These are phyloP conservation scores for Epichloe baconii DNA, from an alignment of 2,329 filamentous ascomycete species.

Conservation along the genomic window DNA sequence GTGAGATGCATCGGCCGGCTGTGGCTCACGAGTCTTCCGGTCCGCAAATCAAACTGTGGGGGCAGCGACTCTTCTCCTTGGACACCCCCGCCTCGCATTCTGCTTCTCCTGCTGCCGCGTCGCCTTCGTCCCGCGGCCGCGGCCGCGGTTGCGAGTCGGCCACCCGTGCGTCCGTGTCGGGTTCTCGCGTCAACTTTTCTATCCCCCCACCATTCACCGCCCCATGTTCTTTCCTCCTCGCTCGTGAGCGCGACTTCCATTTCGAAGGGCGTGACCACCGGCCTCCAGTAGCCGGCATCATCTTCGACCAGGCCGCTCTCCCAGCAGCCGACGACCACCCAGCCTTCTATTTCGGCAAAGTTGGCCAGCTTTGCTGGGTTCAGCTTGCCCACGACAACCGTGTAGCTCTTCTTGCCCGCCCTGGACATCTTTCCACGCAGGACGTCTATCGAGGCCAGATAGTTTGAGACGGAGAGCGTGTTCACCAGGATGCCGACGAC, in stretches of 20 bases:
- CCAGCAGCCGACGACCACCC: constrained; percentile 98
- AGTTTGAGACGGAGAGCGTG: constrained; percentile 84
- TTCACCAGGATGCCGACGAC: constrained; percentile 94
- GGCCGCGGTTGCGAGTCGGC: constrained; percentile 8
- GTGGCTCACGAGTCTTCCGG: constrained; percentile 67
- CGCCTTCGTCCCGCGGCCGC: background rate
- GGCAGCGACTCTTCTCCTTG: constrained; percentile 62
- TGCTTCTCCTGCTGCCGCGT: constrained; percentile 4
- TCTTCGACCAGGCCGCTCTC: constrained; percentile 88
- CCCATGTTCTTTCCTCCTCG: constrained; percentile 72
- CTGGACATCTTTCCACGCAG: constrained; percentile 59
- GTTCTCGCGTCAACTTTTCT: constrained; percentile 45
- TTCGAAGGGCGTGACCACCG: constrained; percentile 92
- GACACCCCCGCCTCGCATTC: constrained; percentile 23
- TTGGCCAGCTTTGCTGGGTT: constrained; percentile 95
- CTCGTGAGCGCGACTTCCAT: constrained; percentile 62
- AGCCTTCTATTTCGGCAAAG: constrained; percentile 87
- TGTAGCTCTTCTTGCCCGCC: constrained; percentile 89
- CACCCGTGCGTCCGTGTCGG: constrained; percentile 12
- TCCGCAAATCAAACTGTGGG: constrained; percentile 85
- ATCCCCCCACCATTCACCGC: constrained; percentile 85
- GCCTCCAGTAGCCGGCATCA: constrained; percentile 67
- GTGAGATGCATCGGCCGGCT: constrained; percentile 58
- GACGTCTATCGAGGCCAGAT: constrained; percentile 65
- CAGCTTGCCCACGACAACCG: constrained; percentile 90